phyloP scores from a whole-genome alignment of 768 basidiomycete species.

The Leccinum uliginosum region DNA sequence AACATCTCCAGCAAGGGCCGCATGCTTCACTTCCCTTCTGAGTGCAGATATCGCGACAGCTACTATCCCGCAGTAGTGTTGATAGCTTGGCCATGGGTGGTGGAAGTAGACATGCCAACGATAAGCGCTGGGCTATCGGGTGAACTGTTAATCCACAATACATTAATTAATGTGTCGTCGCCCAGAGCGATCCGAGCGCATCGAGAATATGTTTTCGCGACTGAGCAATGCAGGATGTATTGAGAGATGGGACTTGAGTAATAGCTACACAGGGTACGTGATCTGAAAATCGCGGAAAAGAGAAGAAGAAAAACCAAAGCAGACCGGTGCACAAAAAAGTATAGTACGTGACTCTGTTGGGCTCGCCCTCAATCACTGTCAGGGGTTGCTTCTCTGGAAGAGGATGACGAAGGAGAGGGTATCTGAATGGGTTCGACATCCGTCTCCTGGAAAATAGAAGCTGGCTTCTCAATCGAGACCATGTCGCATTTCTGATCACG shows the following conservation, averaged over 20 bases:
- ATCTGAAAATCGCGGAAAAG: neutral
- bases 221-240: slow-evolving; percentile 2
- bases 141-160: slow-evolving; percentile 1
- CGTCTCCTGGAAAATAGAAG: slow-evolving; percentile 53
- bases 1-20: slow-evolving; percentile 28
- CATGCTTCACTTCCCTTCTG: slow-evolving; percentile 30
- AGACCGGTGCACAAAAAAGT: neutral
- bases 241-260: neutral
- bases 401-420: slow-evolving; percentile 48
- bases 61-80: slow-evolving; percentile 1
- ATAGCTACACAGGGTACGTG: slow-evolving; percentile 18
- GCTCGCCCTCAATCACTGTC: slow-evolving; percentile 21
- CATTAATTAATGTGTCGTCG: neutral
- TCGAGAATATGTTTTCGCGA: neutral
- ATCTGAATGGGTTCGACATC: slow-evolving; percentile 54
- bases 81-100: slow-evolving; percentile 6
- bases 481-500: slow-evolving; percentile 46
- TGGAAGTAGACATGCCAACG: neutral
- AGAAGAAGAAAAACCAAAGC: neutral
- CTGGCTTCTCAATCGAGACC: slow-evolving; percentile 52
- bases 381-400: slow-evolving; percentile 32
- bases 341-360: neutral
- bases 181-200: neutral
- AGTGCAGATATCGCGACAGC: slow-evolving; percentile 25
- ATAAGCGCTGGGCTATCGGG: slow-evolving; percentile 30